Percentiles rank a stretch among this genome's conserved stretches.
phyloP scores from a whole-genome alignment of 257 asterid genomes.

The Salvia miltiorrhiza region DNA sequence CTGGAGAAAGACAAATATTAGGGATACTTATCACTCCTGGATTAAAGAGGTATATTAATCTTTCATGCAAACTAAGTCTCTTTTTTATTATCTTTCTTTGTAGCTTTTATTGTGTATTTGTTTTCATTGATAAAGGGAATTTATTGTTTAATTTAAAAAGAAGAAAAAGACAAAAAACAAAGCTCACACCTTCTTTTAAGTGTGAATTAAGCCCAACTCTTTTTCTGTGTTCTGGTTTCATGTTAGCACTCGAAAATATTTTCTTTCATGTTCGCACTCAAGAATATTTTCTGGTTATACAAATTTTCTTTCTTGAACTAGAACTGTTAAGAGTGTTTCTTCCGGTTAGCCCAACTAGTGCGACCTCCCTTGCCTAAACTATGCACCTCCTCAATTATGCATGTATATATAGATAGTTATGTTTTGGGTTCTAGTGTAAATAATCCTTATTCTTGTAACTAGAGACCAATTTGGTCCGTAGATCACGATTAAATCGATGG shows the following conservation, averaged over 20 bases:
- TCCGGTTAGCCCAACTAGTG: background rate
- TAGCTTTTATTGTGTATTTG: background rate
- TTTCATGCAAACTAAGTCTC: conserved; percentile 2
- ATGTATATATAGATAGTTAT: background rate
- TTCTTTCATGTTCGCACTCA: no score
- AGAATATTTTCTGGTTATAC: background rate
- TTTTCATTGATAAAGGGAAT: background rate
- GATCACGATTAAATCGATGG: no score
- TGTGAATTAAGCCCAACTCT: no score
- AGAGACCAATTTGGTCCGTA: no score
- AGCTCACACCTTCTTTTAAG: background rate
- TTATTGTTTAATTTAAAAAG: no score
- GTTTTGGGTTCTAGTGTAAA: no score
- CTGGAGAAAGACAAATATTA: conserved; percentile 76
- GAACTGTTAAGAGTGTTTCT: background rate
- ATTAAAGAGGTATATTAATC: conserved; percentile 59
- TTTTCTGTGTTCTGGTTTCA: background rate
- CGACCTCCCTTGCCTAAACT: background rate
- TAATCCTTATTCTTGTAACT: no score
- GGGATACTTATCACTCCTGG: conserved; percentile 85
- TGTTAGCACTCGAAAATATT: no score
- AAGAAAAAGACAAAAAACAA: background rate
- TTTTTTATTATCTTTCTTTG: background rate
- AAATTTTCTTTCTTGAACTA: background rate
- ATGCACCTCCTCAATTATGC: background rate